Base-by-base conservation (phyloP, 345 rosid genomes). In the Gossypium bickii region DNA sequence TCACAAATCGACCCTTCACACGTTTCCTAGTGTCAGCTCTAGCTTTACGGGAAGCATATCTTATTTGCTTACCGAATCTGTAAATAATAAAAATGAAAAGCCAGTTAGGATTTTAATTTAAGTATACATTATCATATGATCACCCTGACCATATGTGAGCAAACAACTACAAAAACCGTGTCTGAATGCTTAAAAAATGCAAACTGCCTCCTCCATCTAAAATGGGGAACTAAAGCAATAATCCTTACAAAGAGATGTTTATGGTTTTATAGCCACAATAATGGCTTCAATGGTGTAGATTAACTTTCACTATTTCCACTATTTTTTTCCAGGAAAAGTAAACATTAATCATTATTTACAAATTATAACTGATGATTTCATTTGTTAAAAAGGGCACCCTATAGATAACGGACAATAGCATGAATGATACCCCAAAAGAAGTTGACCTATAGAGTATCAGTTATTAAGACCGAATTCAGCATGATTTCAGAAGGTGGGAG, bases 21-120 rank as follows among this genome's bases (percentile, higher is more conserved):
- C 97, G 84, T 77, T 89, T 94, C 79, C 98, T 90, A 9, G 93
- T 89, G 72, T 94, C 97, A 38, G 98, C 98, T 80, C 98, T 90
- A 56, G 93, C 96, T 86, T 93, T 93, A 1, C 97, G 89, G 15
- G 96, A 89, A 56, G 90, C 94, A 72, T 94, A 94, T 79, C 94
- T 83, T 81, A 94, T 94, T 78, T 94, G 94, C 67, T 94, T 92
- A 7, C 91, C 90, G 60, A 90, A 94, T 68, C 97, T 94, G 62
- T 75, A 83, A 13, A 71, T 44, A 34, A 70, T n/a, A 59, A 67
- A 61, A 15, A 25, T 38, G 6, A 78, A 59, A 53, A 60, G 57
- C 78, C 44, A 29, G 47, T 52, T 18, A 4, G 63, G 77, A 75
- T 13, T 16, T 18, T 6, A 52, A 34, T 2, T 18, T 34, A 10